These are phyloP conservation scores for Primulina huaijiensis DNA, from an alignment of 257 asterid genomes.

Conservation along the genomic window DNA sequence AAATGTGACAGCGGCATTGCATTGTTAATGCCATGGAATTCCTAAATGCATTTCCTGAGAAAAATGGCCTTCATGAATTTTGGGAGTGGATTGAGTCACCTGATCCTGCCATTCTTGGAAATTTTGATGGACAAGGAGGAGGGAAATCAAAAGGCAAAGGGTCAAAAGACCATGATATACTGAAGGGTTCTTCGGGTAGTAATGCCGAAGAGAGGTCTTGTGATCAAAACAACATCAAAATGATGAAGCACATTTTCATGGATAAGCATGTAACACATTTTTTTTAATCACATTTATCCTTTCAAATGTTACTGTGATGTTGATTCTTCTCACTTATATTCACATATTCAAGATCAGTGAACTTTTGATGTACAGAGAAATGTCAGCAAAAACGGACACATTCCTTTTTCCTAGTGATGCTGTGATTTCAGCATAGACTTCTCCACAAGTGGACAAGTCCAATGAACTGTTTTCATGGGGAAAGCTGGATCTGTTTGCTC, in stretches of 20 bases:
- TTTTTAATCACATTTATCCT: slow-evolving; percentile 16
- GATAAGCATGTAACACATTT: slow-evolving; percentile 63
- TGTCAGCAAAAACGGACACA: slow-evolving; percentile 96
- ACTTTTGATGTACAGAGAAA: slow-evolving; percentile 57
- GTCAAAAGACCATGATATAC: slow-evolving; percentile 37
- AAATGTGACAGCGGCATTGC: slow-evolving; percentile 66
- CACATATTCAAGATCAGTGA: slow-evolving; percentile 8
- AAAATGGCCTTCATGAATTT: slow-evolving; percentile 75
- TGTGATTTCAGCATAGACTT: slow-evolving; percentile 73
- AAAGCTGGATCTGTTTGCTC: slow-evolving; percentile 82
- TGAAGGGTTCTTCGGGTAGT: slow-evolving; percentile 28
- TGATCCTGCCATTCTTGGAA: slow-evolving; percentile 84
- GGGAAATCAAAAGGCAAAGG: slow-evolving; percentile 40
- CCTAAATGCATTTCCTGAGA: slow-evolving; percentile 86
- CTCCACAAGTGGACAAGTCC: slow-evolving; percentile 93
- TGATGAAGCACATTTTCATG: slow-evolving; percentile 67
- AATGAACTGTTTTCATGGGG: slow-evolving; percentile 87
- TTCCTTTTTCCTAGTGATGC: slow-evolving; percentile 90
- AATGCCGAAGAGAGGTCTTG: slow-evolving; percentile 27
- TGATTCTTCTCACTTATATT: slow-evolving; percentile 21
- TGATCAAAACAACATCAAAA: slow-evolving; percentile 29
- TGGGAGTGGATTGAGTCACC: slow-evolving; percentile 98
- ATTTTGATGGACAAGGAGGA: slow-evolving; percentile 38
- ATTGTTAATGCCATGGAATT: slow-evolving; percentile 96
- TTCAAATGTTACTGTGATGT: slow-evolving; percentile 13